Conservation (phyloP, 495 filamentous ascomycete genomes). For the Penicillium arizonense region DNA sequence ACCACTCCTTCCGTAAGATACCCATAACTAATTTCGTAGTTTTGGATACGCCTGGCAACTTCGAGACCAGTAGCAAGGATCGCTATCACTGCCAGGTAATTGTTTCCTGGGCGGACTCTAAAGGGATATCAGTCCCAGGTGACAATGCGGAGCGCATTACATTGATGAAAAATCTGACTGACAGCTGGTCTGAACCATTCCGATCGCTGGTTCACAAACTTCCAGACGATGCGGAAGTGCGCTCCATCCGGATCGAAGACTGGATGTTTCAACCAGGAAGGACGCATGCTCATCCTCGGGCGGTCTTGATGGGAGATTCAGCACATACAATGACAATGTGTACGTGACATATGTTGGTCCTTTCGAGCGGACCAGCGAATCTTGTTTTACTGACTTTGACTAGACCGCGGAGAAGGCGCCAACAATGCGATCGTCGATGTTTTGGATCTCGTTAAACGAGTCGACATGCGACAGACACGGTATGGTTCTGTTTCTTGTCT, state of each 20-base stretch:
- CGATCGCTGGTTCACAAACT: conserved; percentile 43
- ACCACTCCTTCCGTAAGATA: not conserved
- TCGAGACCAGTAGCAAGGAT: conserved; percentile 33
- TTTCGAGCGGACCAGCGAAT: not conserved
- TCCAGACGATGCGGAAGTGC: conserved; percentile 45
- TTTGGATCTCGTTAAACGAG: conserved; percentile 30
- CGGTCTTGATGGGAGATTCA: conserved; percentile 50
- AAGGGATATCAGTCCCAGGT: conserved; percentile 40
- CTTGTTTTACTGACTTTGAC: not conserved
- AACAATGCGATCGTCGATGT: conserved; percentile 60
- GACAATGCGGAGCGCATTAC: conserved; percentile 39
- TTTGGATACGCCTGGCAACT: conserved; percentile 49
- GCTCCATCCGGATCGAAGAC: conserved; percentile 54
- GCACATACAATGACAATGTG: conserved; percentile 61
- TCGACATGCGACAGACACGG: conserved; percentile 14
- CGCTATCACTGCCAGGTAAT: conserved; percentile 49
- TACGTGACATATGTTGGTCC: conserved; percentile 22
- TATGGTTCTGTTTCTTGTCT: not conserved
- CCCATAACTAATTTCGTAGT: conserved; percentile 15
- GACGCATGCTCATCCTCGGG: conserved; percentile 33
- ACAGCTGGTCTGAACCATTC: conserved; percentile 57
- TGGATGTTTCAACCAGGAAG: conserved; percentile 41
- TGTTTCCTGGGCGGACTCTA: conserved; percentile 50
- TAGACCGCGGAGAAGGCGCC: conserved; percentile 56
- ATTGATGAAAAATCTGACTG: conserved; percentile 52